Percentiles rank a stretch among this genome's conserved stretches.
Conservation (phyloP, 1,284 basidiomycete species). For the Phellinidium pouzarii region DNA sequence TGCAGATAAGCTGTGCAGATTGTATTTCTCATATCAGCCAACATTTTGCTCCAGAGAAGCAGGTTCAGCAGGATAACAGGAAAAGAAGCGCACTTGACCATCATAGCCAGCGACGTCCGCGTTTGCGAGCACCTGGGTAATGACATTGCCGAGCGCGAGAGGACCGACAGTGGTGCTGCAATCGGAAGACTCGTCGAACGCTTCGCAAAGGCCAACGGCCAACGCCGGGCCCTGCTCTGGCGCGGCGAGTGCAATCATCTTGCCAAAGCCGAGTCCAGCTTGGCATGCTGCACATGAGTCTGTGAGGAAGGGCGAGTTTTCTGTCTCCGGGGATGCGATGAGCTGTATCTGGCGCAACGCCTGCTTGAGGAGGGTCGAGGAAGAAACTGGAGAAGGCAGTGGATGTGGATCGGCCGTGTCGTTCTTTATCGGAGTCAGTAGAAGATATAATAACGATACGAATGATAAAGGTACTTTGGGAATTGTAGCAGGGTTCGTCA, state of each 20-base stretch:
- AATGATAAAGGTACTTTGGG: conserved; percentile 34
- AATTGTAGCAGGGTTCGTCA: conserved; percentile 56
- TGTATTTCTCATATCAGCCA: conserved; percentile 17
- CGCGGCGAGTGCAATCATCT: conserved; percentile 59
- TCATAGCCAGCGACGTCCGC: conserved; percentile 63
- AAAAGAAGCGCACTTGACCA: conserved; percentile 45
- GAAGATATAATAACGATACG: background rate
- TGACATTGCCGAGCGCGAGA: conserved; percentile 46
- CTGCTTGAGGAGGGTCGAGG: conserved; percentile 37
- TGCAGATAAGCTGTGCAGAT: conserved; percentile 40
- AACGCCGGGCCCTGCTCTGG: conserved; percentile 56
- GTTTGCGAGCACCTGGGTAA: conserved; percentile 63
- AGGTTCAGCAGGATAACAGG: background rate
- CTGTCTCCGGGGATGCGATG: conserved; percentile 31
- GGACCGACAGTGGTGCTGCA: conserved; percentile 45
- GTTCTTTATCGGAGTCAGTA: conserved; percentile 28
- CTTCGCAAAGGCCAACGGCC: conserved; percentile 53
- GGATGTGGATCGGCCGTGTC: conserved; percentile 58
- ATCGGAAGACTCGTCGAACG: conserved; percentile 46
- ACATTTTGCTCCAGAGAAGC: too few species aligned
- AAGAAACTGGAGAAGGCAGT: conserved; percentile 48
- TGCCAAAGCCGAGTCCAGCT: conserved; percentile 53
- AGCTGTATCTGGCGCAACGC: conserved; percentile 50
- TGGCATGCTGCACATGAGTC: conserved; percentile 58
- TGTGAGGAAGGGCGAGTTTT: conserved; percentile 42